Percentiles rank a stretch among this genome's conserved stretches.
phyloP scores from a whole-genome alignment of 495 filamentous ascomycete species.

The Cenococcum geophilum region DNA sequence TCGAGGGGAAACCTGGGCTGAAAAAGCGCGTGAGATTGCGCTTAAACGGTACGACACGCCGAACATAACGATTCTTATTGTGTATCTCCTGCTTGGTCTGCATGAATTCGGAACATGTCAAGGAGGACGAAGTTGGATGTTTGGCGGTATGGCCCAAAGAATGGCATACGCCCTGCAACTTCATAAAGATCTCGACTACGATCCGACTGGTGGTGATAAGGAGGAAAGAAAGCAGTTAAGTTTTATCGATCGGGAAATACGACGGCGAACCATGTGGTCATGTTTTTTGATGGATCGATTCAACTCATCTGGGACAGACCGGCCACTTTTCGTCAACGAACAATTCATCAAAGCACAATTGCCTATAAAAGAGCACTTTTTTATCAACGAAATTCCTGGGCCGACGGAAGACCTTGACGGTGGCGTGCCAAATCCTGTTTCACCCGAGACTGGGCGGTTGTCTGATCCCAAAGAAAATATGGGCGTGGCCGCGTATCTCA shows the following conservation, averaged over 20 bases:
- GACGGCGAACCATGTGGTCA: constrained; percentile 93
- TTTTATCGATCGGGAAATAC: constrained; percentile 87
- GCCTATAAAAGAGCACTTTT: constrained; percentile 83
- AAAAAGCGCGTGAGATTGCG: constrained; percentile 74
- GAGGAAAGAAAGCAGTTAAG: constrained; percentile 63
- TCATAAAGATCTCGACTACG: constrained; percentile 86
- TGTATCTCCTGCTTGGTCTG: constrained; percentile 77
- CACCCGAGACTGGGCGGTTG: constrained; percentile 56
- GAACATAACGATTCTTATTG: constrained; percentile 90
- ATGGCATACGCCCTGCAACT: constrained; percentile 97
- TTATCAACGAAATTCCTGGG: constrained; percentile 84
- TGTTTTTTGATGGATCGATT: constrained; percentile 97
- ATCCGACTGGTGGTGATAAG: constrained; percentile 61
- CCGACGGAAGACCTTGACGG: constrained; percentile 81
- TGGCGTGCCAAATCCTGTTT: constrained; percentile 58
- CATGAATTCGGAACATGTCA: constrained; percentile 98
- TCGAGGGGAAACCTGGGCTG: constrained; percentile 85
- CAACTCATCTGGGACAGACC: constrained; percentile 90
- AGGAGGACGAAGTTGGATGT: constrained; percentile 90
- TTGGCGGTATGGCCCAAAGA: constrained; percentile 87
- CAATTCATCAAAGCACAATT: constrained; percentile 83
- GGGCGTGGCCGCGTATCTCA: constrained; percentile 90
- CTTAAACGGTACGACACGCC: constrained; percentile 84
- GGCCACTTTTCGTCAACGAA: constrained; percentile 87
- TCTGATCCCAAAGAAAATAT: constrained; percentile 74